Evolutionary conservation across 23 red algal species (phyloP).

Genomic region (Gracilariopsis chorda): DNA sequence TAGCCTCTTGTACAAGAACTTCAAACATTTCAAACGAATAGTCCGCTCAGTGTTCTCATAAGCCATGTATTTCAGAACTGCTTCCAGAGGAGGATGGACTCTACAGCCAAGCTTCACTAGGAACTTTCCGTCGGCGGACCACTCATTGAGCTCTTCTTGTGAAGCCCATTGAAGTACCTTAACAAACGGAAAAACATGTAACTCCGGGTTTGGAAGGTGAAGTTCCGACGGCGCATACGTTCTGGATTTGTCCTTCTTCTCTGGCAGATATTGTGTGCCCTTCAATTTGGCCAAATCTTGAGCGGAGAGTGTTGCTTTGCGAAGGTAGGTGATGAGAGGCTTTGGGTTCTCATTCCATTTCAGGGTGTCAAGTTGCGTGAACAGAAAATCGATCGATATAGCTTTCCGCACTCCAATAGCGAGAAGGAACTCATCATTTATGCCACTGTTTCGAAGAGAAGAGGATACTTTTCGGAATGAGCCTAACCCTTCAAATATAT

Average conservation of each 20-base stretch:
- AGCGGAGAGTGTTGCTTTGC: not conserved
- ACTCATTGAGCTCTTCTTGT: not conserved
- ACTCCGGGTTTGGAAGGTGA: constrained; percentile 33
- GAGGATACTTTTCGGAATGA: constrained; percentile 45
- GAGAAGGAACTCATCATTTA: constrained; percentile 43
- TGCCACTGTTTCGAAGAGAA: not conserved
- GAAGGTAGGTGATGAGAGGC: constrained; percentile 28
- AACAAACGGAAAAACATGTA: constrained; percentile 43
- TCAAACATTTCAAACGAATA: not conserved
- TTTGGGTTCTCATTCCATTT: constrained; percentile 50
- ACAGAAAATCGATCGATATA: constrained; percentile 56
- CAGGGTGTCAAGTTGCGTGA: constrained; percentile 39
- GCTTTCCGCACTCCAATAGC: constrained; percentile 53
- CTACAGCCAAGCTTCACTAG: constrained; percentile 46
- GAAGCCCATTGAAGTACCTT: constrained; percentile 49
- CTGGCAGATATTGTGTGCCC: constrained; percentile 33
- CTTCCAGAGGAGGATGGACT: not conserved
- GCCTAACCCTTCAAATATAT: constrained; percentile 48
- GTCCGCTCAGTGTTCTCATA: not conserved
- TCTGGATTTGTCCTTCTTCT: constrained; percentile 30
- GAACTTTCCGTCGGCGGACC: constrained; percentile 21
- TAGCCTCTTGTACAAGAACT: constrained; percentile 17
- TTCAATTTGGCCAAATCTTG: constrained; percentile 32
- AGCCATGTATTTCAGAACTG: constrained; percentile 13
- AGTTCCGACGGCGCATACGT: constrained; percentile 56